These are phyloP conservation scores for Saccharomyces hybrid DNA, from an alignment of 1,139 yeast species.

Conservation along the genomic window DNA sequence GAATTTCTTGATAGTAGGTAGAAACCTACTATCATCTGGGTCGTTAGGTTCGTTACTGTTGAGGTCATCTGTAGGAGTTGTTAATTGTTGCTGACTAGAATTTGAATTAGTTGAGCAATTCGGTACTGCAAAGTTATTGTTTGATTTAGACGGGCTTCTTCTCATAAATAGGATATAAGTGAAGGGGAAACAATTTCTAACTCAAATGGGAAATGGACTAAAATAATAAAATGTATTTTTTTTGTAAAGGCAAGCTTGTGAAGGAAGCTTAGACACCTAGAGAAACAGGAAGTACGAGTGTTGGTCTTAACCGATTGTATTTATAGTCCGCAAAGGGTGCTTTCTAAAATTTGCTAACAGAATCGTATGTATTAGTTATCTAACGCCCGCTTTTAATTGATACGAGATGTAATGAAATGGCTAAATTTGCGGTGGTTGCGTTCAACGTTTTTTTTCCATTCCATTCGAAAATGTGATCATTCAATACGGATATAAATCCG, in stretches of 20 bases:
- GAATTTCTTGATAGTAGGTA: slow-evolving; percentile 24
- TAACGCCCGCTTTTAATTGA: neutral
- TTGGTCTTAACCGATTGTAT: neutral
- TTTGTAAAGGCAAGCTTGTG: neutral
- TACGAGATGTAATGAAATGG: neutral
- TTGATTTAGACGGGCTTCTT: slow-evolving; percentile 33
- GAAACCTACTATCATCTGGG: slow-evolving; percentile 34
- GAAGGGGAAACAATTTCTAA: neutral
- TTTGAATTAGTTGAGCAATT: slow-evolving; percentile 11
- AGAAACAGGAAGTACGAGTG: neutral
- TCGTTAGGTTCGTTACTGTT: slow-evolving; percentile 31
- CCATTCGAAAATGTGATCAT: neutral
- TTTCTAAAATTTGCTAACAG: neutral
- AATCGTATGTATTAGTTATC: neutral
- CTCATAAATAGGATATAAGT: slow-evolving; percentile 16
- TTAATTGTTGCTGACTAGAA: slow-evolving; percentile 41
- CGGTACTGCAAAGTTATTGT: slow-evolving; percentile 27
- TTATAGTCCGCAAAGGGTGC: neutral
- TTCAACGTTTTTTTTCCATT: neutral
- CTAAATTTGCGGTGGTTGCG: neutral
- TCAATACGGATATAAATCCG: neutral
- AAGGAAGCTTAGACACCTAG: neutral
- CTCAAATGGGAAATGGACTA: neutral
- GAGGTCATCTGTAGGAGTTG: slow-evolving; percentile 21
- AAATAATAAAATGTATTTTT: neutral